Evolutionary conservation across 2,329 filamentous ascomycete species (phyloP), one percentile per base, ranked within the genome.

Genomic region (Sarocladium kiliense): DNA sequence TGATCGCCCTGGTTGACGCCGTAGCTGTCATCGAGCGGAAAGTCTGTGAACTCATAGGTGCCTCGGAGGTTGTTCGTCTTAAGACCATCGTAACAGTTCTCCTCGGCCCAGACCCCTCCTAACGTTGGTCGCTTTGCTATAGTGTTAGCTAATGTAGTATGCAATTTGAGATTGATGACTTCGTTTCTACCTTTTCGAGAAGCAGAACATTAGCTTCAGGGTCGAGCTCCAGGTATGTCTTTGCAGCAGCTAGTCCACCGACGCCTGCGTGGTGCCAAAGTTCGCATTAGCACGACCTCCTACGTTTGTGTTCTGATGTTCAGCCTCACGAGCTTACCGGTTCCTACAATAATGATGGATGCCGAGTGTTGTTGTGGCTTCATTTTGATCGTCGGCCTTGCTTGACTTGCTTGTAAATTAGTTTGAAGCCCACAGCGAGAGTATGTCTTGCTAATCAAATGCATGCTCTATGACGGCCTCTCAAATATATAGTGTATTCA

Each of bases 11-110:
- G 64, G 42, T 74, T 64, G 21, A 82, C 68, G 1, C 72, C 73
- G 61, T 80, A 85, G 19, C 77, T 76, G 10, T 72, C 68, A 56
- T 78, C 74, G 82, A 92, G 86, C 16, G 87, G 86, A 57, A 88
- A 89, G 62, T 90, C 88, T 0, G 83, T 82, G 62, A 81, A 91
- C 66, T 92, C 86, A 60, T 86, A 89, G 0, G 82, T 87, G 2
- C 88, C 87, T 10, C 86, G 67, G 65, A 89, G 78, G 63, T 91
- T 91, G 68, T 93, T 92, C 54, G 81, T 85, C 62, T 84, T 87
- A 49, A 93, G 76, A 1, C 82, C 84, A 0, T 84, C 80, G 65
- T 91, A 87, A 7, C 57, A 53, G 10, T 54, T 50, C 18, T 60
- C 37, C 7, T 54, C 36, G 3, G 58, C 58, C 58, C 58, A 60